Evolutionary conservation across 345 rosid species (phyloP).

Genomic region (Citrus maxima): DNA sequence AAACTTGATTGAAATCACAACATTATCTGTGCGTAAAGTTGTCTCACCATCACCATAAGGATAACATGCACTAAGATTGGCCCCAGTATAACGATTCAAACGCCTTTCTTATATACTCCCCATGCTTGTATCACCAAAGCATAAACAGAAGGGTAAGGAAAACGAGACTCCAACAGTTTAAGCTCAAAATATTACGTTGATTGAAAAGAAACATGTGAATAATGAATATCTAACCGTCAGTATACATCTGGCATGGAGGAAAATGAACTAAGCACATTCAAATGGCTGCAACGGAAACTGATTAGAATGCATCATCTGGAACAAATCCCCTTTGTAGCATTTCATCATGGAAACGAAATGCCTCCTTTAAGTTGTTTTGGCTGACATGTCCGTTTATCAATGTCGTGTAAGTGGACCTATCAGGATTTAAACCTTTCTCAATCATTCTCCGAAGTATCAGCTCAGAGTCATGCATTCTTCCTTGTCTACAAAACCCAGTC

Average conservation of each 20-base stretch:
- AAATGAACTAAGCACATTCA: background rate
- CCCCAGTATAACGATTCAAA: background rate
- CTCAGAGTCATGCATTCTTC: too few relatives aligned
- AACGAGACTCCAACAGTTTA: background rate
- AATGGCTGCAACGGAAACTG: background rate
- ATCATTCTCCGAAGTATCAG: too few relatives aligned
- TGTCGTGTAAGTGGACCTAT: too few relatives aligned
- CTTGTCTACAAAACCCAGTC: too few relatives aligned
- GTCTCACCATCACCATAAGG: background rate
- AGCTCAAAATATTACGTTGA: background rate
- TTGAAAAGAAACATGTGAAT: background rate
- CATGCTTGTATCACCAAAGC: background rate
- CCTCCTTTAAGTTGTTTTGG: too few relatives aligned
- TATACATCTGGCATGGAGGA: background rate
- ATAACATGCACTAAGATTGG: background rate
- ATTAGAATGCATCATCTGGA: constrained; percentile 60
- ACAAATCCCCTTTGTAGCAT: constrained; percentile 47
- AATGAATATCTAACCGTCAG: background rate
- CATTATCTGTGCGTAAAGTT: too few relatives aligned
- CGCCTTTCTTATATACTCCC: background rate
- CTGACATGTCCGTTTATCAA: too few relatives aligned
- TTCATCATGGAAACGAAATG: too few relatives aligned
- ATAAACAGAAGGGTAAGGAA: background rate
- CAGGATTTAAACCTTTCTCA: too few relatives aligned
- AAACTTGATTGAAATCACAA: background rate